Conservation (phyloP, 805 yeast species). For the Sugiyamaella qingdaonensis region DNA sequence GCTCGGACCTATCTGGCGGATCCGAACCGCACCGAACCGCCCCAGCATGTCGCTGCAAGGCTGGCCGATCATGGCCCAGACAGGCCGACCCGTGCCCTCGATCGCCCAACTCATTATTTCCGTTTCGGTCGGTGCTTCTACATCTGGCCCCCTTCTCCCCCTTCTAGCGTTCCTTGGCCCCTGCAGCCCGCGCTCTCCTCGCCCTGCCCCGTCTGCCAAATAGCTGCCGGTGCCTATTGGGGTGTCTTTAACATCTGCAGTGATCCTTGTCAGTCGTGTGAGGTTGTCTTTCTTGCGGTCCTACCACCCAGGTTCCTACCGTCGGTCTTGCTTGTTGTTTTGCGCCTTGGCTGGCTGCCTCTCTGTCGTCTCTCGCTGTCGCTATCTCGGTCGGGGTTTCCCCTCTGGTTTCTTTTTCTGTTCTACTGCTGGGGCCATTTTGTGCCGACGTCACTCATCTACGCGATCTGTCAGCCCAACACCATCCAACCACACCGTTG, state of each 20-base stretch:
- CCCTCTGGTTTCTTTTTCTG: background rate
- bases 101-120: background rate
- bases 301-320: background rate
- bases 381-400: background rate
- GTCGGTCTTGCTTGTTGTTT: background rate
- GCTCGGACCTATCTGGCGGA: too few species aligned
- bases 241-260: background rate
- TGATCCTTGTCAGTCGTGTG: background rate
- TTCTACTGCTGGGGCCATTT: too few species aligned
- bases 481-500: too few species aligned
- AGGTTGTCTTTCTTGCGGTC: background rate
- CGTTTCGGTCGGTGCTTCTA: conserved; percentile 1
- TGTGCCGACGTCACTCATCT: too few species aligned
- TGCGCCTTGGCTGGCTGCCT: background rate
- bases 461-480: too few species aligned
- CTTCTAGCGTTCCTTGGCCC: conserved; percentile 1
- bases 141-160: background rate
- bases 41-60: too few species aligned
- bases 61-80: too few species aligned
- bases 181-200: conserved; percentile 4
- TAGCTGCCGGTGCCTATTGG: background rate
- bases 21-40: too few species aligned
- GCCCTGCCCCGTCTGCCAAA: conserved; percentile 1
- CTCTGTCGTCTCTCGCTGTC: background rate
- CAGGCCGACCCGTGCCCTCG: background rate